phyloP scores from a whole-genome alignment of 2,329 filamentous ascomycete species.

The Fonsecaea monophora region DNA sequence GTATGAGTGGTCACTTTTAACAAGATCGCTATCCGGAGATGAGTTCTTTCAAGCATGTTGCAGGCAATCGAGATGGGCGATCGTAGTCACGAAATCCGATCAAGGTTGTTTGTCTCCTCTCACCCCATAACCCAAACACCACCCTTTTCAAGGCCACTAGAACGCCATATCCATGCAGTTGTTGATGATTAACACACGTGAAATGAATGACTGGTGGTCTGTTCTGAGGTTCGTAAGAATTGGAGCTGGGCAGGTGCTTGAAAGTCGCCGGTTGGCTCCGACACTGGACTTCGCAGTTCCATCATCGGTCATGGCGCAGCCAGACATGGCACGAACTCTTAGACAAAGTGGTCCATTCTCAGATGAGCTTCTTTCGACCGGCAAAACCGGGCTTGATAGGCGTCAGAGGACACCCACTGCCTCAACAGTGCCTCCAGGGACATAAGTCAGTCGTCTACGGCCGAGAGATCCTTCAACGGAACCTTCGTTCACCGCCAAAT shows the following conservation, averaged over 20 bases:
- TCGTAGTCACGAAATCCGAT: not conserved
- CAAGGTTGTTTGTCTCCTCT: not conserved
- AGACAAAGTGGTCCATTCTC: not conserved
- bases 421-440: not conserved
- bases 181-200: not conserved
- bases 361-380: not conserved
- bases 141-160: not conserved
- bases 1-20: not conserved
- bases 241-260: not conserved
- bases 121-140: not conserved
- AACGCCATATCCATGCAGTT: not conserved
- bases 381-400: not conserved
- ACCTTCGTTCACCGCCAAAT: constrained; percentile 14
- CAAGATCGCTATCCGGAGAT: not conserved
- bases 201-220: not conserved
- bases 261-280: not conserved
- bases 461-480: not conserved
- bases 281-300: not conserved
- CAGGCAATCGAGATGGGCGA: not conserved
- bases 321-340: not conserved
- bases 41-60: not conserved
- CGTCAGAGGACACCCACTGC: not conserved
- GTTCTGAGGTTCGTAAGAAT: not conserved
- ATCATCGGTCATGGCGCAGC: not conserved
- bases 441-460: not conserved